Percentiles rank a stretch among this genome's conserved stretches.
Conservation (phyloP, 1,284 basidiomycete genomes). For the Pisolithus thermaeus region DNA sequence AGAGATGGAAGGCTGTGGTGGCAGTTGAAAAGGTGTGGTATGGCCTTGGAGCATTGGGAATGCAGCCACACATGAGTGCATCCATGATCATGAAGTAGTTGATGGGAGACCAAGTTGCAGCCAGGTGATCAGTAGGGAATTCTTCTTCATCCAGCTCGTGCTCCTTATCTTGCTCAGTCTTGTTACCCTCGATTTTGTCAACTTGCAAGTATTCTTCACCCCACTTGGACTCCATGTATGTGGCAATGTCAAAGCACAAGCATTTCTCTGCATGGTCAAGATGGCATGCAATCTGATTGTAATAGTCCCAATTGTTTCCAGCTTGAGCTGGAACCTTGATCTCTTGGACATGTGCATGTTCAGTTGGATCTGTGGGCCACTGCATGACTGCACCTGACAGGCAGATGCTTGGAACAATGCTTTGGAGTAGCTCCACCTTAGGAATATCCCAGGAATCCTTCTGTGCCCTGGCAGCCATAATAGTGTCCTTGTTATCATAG, state of each 20-base stretch:
- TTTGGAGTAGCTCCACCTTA: slow-evolving; percentile 30
- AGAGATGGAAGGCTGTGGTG: slow-evolving; percentile 7
- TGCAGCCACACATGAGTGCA: neutral
- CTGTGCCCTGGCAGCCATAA: neutral
- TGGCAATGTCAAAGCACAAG: slow-evolving; percentile 3
- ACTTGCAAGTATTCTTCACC: neutral
- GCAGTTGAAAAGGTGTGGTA: slow-evolving; percentile 3
- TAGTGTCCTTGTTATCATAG: slow-evolving; percentile 5
- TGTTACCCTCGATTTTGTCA: neutral
- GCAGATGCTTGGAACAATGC: neutral
- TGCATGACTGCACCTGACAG: slow-evolving; percentile 3
- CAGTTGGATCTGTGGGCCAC: slow-evolving; percentile 1
- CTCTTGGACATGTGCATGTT: slow-evolving; percentile 6
- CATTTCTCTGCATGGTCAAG: slow-evolving; percentile 6
- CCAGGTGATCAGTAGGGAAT: neutral
- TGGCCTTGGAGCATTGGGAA: slow-evolving; percentile 1
- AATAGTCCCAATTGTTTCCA: slow-evolving; percentile 6
- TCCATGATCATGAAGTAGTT: slow-evolving; percentile 4
- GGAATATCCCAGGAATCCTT: slow-evolving; percentile 2
- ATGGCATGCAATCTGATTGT: slow-evolving; percentile 2
- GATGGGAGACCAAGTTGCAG: neutral
- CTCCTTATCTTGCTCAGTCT: neutral
- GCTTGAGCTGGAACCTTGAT: slow-evolving; percentile 4
- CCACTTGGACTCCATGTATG: neutral
- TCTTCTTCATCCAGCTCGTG: slow-evolving; percentile 3